Base-by-base conservation (phyloP, 2,329 filamentous ascomycete genomes). In the Beauveria sp. region DNA sequence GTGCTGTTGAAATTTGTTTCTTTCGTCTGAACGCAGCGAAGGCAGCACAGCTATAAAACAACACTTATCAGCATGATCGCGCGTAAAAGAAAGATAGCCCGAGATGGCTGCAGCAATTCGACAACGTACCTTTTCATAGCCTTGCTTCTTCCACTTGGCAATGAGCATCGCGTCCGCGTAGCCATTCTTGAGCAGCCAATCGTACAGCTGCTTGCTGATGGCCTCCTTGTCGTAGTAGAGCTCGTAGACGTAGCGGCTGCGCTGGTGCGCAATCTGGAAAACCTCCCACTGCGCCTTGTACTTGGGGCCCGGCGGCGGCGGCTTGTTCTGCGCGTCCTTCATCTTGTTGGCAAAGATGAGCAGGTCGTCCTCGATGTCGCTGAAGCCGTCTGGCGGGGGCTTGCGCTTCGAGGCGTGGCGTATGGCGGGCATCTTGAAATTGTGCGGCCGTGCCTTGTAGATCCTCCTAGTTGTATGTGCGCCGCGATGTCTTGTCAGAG, bases 91-190 rank as follows among this genome's bases (percentile, higher is more conserved):
- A 16, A 40, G 31, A 7, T 5, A 14, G 34, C 12, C 12, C 34
- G 34, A 5, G 5, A 5, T 38, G 14, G 12, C 12, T 38, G 5
- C 5, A 26, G 40, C 9, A 28, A 9, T 10, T 6, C 9, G 62
- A 38, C 31, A 6, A 74, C 81, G 57, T 74, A 91, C 90, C 87
- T 98, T 97, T 76, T 99, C 95, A 71, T 99, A 99, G 18, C 95
- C 95, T 71, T 96, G 90, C 80, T 99, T 99, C 85, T 99, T 99
- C 95, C 95, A 99, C 79, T 99, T 99, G 16, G 95, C 95, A 72
- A 99, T 98, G 71, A 99, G 79, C 79, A 93, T 95, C 51, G 90
- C 86, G 76, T 99, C 95, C 5, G 93, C 95, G 73, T 99, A 98
- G 55, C 88, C 88, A 72, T 99, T 97, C 83, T 99, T 99, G 64